Conservation (phyloP, 768 basidiomycete species). For the Lactarius trivialis region DNA sequence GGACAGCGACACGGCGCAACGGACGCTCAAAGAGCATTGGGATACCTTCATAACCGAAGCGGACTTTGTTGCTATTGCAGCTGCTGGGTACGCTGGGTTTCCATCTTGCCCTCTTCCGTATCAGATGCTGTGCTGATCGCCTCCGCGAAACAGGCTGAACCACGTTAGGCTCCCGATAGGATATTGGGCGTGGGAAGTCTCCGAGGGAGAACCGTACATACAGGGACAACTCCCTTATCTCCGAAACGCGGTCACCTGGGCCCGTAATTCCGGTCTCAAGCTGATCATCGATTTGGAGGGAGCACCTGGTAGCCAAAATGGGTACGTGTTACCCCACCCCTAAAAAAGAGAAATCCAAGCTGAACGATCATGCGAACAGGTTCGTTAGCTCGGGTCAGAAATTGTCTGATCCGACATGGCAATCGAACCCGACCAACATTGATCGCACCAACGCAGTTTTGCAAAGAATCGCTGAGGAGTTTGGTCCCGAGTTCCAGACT, state of each 20-base stretch:
- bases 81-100: slow-evolving; percentile 54
- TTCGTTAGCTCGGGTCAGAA: slow-evolving; percentile 79
- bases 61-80: slow-evolving; percentile 71
- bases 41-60: slow-evolving; percentile 76
- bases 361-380: slow-evolving; percentile 32
- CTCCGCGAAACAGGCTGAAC: slow-evolving; percentile 47
- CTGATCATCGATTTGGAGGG: slow-evolving; percentile 67
- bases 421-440: slow-evolving; percentile 57
- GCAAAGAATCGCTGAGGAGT: slow-evolving; percentile 48
- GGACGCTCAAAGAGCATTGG: slow-evolving; percentile 64
- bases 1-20: slow-evolving; percentile 41
- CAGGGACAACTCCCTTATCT: slow-evolving; percentile 73
- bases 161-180: slow-evolving; percentile 85
- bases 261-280: slow-evolving; percentile 62
- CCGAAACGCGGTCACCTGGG: slow-evolving; percentile 62
- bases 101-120: not conserved
- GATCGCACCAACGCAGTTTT: slow-evolving; percentile 61
- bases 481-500: slow-evolving; percentile 44
- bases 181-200: slow-evolving; percentile 85
- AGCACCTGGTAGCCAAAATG: slow-evolving; percentile 81
- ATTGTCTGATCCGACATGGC: slow-evolving; percentile 59
- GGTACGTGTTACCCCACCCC: slow-evolving; percentile 36
- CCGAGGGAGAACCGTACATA: slow-evolving; percentile 73
- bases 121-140: slow-evolving; percentile 1
- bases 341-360: not conserved